phyloP scores from a whole-genome alignment of 225 moss, liverwort and hornwort genomes.

The Anthoceros angustus region DNA sequence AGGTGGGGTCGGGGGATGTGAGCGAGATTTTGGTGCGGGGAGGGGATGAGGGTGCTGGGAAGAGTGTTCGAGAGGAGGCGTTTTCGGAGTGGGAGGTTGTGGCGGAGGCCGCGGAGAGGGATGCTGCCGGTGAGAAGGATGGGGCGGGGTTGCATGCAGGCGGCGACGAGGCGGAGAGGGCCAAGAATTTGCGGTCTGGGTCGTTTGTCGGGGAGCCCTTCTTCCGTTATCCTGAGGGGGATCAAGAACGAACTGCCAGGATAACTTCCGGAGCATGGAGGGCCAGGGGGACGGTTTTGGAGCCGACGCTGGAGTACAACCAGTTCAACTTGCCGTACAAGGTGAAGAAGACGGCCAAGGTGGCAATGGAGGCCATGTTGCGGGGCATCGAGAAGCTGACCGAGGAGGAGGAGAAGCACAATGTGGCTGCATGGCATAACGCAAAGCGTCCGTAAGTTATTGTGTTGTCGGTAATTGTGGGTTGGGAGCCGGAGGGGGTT shows the following conservation, averaged over 20 bases:
- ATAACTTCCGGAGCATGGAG: not conserved
- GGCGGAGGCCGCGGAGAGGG: not conserved
- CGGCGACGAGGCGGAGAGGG: not conserved
- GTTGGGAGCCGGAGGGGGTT: not conserved
- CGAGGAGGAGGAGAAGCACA: constrained; percentile 57
- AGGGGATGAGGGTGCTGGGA: too few species aligned
- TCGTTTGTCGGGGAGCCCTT: not conserved
- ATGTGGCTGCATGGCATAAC: constrained; percentile 98
- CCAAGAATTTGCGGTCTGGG: not conserved
- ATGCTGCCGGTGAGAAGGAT: not conserved
- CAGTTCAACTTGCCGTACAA: constrained; percentile 35
- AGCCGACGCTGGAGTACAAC: constrained; percentile 11
- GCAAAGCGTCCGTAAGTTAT: constrained; percentile 79
- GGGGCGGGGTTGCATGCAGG: too few species aligned
- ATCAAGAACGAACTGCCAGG: not conserved
- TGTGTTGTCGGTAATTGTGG: constrained; percentile 5
- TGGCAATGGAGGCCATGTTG: constrained; percentile 95
- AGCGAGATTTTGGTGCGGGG: not conserved
- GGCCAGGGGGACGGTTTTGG: constrained; percentile 6
- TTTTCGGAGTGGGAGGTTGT: not conserved
- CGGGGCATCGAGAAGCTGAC: constrained; percentile 59
- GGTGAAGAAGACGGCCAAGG: constrained; percentile 41
- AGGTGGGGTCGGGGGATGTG: too few species aligned
- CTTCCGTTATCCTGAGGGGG: not conserved
- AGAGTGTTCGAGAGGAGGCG: not conserved